Percentiles rank a stretch among this genome's conserved stretches.
Conservation (phyloP, 805 yeast genomes). For the Ogataea salicorniae region DNA sequence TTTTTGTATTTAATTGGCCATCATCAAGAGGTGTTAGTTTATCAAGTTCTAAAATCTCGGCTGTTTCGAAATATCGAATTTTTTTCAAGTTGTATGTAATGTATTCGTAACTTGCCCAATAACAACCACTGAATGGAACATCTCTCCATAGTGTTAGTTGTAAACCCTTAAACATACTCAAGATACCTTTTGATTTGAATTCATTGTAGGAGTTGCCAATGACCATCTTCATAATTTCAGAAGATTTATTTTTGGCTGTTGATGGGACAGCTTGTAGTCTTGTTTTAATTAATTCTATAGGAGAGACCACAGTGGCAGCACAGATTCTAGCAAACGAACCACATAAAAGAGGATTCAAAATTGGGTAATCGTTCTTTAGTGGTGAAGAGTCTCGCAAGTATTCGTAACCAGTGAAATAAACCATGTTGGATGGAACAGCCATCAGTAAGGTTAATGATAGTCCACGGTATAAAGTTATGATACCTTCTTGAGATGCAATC, state of each 20-base stretch:
- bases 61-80: slow-evolving; percentile 13
- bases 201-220: slow-evolving; percentile 32
- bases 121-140: slow-evolving; percentile 93
- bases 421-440: slow-evolving; percentile 91
- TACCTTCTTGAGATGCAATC: slow-evolving; percentile 71
- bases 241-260: slow-evolving; percentile 25
- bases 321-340: slow-evolving; percentile 79
- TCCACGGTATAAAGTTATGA: slow-evolving; percentile 81
- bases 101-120: slow-evolving; percentile 85
- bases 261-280: slow-evolving; percentile 84
- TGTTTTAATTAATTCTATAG: slow-evolving; percentile 82
- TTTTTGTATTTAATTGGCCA: slow-evolving; percentile 20
- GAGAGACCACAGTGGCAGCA: slow-evolving; percentile 83
- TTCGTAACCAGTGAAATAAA: slow-evolving; percentile 93
- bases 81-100: slow-evolving; percentile 28
- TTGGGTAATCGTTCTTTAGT: slow-evolving; percentile 29
- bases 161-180: slow-evolving; percentile 75
- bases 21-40: slow-evolving; percentile 12
- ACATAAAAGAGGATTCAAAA: slow-evolving; percentile 70
- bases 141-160: slow-evolving; percentile 92
- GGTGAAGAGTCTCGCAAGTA: slow-evolving; percentile 74
- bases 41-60: slow-evolving; percentile 14
- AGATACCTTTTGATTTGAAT: slow-evolving; percentile 50
- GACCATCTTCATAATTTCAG: slow-evolving; percentile 45
- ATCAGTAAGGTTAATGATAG: slow-evolving; percentile 73